Base-by-base conservation (phyloP, 441 rosid genomes). In the Eugenia klotzschiana region DNA sequence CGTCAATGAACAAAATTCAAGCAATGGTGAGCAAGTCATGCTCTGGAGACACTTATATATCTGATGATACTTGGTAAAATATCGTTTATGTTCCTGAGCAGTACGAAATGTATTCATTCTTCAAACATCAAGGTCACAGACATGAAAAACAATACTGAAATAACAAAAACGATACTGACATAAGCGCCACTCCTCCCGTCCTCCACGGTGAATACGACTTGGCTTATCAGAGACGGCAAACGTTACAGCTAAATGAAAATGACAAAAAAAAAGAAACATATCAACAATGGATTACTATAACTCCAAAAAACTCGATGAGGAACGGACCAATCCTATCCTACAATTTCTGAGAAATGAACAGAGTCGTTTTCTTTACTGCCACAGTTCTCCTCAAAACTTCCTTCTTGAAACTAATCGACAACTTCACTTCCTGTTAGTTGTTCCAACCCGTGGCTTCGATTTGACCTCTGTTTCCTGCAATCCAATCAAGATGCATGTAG, bases 401-500 rank as follows among this genome's bases (percentile, higher is more conserved):
- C 2, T 69, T 4, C 8, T 69, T 9, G 40, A 20, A 33, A 69
- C 77, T 33, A 37, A 37, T 69, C 77, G 37, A 43, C 77, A 20
- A 46, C 83, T 83, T 89, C 87, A 95, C 89, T 89, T 95, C 87
- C 99, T 92, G 54, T 91, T 90, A n/a, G 89, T 82, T 53, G 97
- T 55, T 79, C 93, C 96, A 12, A 83, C 94, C 82, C 96, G 89
- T 3, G 98, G 99, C 87, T 95, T 95, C 46, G 93, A 94, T 89
- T 94, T 95, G 29, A 97, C 98, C 86, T 97, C 99, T 7, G 86
- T 46, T 73, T 97, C 99, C 98, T 95, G 91, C 86, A 85, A 69
- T 55, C 79, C 25, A 51, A 25, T 37, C 15, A 72, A 79, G 37
- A 81, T 54, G 74, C 74, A 64, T 33, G 15, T 20, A 69, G 77